Base-by-base conservation (phyloP, 2,329 filamentous ascomycete genomes). In the Calonectria honghensis region DNA sequence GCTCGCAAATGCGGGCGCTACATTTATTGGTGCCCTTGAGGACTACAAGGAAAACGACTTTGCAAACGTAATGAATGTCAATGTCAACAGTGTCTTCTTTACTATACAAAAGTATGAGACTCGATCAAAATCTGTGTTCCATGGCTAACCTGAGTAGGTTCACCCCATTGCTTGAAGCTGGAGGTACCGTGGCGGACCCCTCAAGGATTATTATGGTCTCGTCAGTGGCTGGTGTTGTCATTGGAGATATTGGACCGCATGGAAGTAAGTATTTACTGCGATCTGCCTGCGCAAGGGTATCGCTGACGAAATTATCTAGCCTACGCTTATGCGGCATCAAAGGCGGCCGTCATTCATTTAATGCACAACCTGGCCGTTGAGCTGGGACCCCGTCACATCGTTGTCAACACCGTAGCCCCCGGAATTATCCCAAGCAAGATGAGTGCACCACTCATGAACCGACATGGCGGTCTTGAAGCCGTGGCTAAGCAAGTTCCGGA, bases 311-410 rank as follows among this genome's bases (percentile, higher is more conserved):
- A 18, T 31, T 31, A 6, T 48, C 18, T n/a, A 65, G 61, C 61
- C 14, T 65, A 65, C 18, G 61, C 61, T 0, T 65, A 65, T 31
- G 61, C 61, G 3, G 39, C 61, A 24, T 65, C 61, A 14, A 65
- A 65, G 41, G 61, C 61, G 4, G 61, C 61, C 14, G 61, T 65
- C 18, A 27, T 65, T 6, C 61, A 65, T 48, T 39, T 70, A 18
- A 57, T 52, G 37, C 68, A 57, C 54, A 70, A 70, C 37, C 54
- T 70, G 2, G 68, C 68, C n/a, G 52, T 70, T 11, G 68, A 70
- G 18, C 24, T 70, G 6, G 68, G 68, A 24, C 68, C 68, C 18
- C 54, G 68, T 14, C 61, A 65, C 24, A 65, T 65, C 16, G 48
- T 68, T 37, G 65, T 68, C 18, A 68, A 68, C 5, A 48, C 65